phyloP scores from a whole-genome alignment of 768 basidiomycete species.

The Solioccasus polychromus region DNA sequence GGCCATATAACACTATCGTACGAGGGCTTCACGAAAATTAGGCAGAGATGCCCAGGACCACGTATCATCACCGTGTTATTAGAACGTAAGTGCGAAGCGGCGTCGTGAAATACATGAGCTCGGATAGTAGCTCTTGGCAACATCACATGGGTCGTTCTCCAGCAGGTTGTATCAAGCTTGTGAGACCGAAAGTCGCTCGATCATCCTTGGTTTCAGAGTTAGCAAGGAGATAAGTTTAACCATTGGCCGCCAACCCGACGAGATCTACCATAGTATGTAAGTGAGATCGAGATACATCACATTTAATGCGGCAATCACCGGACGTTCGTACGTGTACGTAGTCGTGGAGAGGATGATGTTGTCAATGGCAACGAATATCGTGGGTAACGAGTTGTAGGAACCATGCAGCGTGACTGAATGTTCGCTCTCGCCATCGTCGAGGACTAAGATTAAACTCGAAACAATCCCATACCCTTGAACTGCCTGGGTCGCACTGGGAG shows the following conservation, averaged over 20 bases:
- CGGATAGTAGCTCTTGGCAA: background rate
- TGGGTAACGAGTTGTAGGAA: too few relatives aligned
- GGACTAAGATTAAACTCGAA: constrained; percentile 4
- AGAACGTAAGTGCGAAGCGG: constrained; percentile 7
- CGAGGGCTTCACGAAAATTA: constrained; percentile 1
- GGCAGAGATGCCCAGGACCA: background rate
- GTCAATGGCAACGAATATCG: constrained; percentile 15
- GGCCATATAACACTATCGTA: constrained; percentile 1
- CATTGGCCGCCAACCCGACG: too few relatives aligned
- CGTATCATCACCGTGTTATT: background rate
- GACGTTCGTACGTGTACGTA: background rate
- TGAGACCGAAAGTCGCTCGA: background rate
- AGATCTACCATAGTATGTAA: constrained; percentile 1
- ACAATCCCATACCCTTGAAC: background rate
- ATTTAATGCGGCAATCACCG: constrained; percentile 15
- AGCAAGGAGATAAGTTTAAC: too few relatives aligned
- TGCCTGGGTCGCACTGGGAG: background rate
- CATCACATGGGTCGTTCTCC: constrained; percentile 1
- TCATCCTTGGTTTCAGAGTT: too few relatives aligned
- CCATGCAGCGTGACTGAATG: too few relatives aligned
- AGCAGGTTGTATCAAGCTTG: background rate
- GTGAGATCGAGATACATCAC: constrained; percentile 5
- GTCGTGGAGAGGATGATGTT: constrained; percentile 2
- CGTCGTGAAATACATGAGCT: background rate
- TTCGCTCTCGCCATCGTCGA: too few relatives aligned